phyloP scores from a whole-genome alignment of 78 protist genomes.

The Dictyostelium firmibasis region DNA sequence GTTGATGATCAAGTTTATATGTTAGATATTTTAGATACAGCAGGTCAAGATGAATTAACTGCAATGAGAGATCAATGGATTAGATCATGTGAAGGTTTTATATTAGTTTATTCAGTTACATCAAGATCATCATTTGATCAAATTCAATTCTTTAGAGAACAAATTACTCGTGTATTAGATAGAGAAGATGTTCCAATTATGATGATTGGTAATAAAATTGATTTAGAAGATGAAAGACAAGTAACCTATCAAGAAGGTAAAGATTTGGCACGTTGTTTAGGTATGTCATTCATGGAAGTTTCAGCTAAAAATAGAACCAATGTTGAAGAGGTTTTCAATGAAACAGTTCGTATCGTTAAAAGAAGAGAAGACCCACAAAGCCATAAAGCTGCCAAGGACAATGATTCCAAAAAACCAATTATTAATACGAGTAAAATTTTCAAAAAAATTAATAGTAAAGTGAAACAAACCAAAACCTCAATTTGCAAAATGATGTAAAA shows the following conservation, averaged over 20 bases:
- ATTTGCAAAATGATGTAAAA: slow-evolving; percentile 11
- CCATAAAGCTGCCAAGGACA: not conserved
- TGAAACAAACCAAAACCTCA: not conserved
- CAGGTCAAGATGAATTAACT: slow-evolving; percentile 99
- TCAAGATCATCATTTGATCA: slow-evolving; percentile 94
- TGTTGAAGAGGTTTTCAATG: slow-evolving; percentile 87
- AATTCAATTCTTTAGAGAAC: slow-evolving; percentile 87
- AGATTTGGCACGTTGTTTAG: slow-evolving; percentile 78
- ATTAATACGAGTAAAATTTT: not conserved
- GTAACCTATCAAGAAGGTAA: slow-evolving; percentile 86
- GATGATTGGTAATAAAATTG: slow-evolving; percentile 99
- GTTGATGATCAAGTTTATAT: slow-evolving; percentile 73
- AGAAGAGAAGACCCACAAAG: slow-evolving; percentile 5
- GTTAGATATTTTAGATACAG: slow-evolving; percentile 83
- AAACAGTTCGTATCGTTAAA: slow-evolving; percentile 39
- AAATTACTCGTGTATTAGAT: slow-evolving; percentile 93
- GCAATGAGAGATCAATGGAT: slow-evolving; percentile 95
- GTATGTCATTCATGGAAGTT: slow-evolving; percentile 87
- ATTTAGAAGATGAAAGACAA: slow-evolving; percentile 84
- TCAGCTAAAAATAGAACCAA: slow-evolving; percentile 85
- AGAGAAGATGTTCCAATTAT: slow-evolving; percentile 92
- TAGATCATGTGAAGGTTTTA: slow-evolving; percentile 98
- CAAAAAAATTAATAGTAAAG: not conserved
- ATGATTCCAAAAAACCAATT: not conserved
- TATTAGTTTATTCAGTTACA: slow-evolving; percentile 97